Evolutionary conservation across 169 alveolate genomes (phyloP), one percentile per base, ranked within the genome.

Genomic region (Plasmodium chabaudi): DNA sequence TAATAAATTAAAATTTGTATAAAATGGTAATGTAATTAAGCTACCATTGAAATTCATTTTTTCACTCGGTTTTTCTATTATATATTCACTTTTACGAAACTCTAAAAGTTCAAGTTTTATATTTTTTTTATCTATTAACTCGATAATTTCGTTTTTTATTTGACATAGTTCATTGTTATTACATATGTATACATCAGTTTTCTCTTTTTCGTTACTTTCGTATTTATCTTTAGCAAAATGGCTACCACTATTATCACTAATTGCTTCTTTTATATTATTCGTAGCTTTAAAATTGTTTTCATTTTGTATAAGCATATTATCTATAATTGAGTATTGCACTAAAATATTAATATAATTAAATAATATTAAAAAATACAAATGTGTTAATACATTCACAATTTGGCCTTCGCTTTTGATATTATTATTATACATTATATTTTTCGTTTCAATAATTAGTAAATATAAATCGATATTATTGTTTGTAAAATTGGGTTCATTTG

Each of bases 1-100:
- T 17, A 21, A 59, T 17, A 23, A 17, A 5, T 65, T 55, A 17
- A 34, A 9, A 42, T 61, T 74, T 47, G 63, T 39, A 74, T 74
- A 74, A 61, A 74, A 74, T 5, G 88, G 88, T 13, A 74, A 9
- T 10, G 88, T 74, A 47, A 74, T 61, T 74, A 74, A 65, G 25
- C 88, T 74, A 27, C 88, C 88, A 6, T 56, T 6, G 21, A 74
- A 74, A 74, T 61, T 25, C 23, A 27, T 61, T 47, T 74, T 61
- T 51, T 34, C 55, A 46, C 21, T 74, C 5, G 63, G 21, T 42
- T 47, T 19, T 21, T 60, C 88, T 61, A 53, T 17, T 44, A 74
- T 55, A 47, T 61, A 44, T 25, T 12, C 23, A 56, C 88, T 44
- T 60, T 60, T 74, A 15, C 88, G 42, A 60, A 74, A 74, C 46